Evolutionary conservation across 225 moss, liverwort and hornwort genomes (phyloP).

Genomic region (Physcomitrellopsis africana): DNA sequence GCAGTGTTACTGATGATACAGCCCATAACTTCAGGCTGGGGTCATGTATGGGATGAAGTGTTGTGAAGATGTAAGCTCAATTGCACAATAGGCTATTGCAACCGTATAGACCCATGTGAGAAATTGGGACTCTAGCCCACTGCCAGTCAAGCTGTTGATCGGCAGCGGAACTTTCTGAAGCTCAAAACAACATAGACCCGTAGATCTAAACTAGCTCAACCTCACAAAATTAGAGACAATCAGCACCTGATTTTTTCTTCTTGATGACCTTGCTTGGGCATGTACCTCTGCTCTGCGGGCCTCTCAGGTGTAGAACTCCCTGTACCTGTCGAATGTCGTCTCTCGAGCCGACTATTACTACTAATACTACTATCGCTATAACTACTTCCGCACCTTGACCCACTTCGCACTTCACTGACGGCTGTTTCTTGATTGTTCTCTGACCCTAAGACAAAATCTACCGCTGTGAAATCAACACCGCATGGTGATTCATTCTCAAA

Average conservation of each 20-base stretch:
- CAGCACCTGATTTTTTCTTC: not conserved
- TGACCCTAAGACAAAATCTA: not conserved
- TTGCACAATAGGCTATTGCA: slow-evolving; percentile 21
- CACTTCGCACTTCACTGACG: slow-evolving; percentile 8
- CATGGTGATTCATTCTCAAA: not conserved
- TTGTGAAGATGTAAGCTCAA: not conserved
- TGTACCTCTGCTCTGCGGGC: not conserved
- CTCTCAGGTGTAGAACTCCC: not conserved
- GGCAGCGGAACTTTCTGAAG: not conserved
- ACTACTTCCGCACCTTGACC: slow-evolving; percentile 4
- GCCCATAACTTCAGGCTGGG: no score
- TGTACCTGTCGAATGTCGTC: not conserved
- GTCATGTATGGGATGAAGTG: no score
- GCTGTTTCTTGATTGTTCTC: not conserved
- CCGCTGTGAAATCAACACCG: not conserved
- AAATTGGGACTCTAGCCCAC: not conserved
- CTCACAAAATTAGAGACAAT: not conserved
- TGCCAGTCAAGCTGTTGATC: not conserved
- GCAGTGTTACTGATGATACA: no score
- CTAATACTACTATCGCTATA: slow-evolving; percentile 25
- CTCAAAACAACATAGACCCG: not conserved
- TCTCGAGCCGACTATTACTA: not conserved
- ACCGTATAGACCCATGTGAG: not conserved
- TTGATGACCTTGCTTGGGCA: not conserved
- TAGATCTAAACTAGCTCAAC: not conserved